Evolutionary conservation across 768 basidiomycete species (phyloP).

Genomic region (Sporobolomyces roseus): DNA sequence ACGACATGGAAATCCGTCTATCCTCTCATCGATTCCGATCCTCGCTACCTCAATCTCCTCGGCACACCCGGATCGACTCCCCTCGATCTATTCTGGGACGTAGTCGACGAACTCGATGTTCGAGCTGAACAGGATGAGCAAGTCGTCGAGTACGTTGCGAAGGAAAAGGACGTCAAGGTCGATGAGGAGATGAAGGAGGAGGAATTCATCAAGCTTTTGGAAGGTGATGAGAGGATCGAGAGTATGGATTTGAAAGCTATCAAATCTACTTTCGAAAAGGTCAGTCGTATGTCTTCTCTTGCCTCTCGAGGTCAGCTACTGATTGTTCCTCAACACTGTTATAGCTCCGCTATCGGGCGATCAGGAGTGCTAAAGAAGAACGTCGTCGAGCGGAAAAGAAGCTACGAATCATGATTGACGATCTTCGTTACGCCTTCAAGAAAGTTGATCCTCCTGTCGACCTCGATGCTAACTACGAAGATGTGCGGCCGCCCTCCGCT

Average conservation of each 20-base stretch:
- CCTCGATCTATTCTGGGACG: constrained; percentile 93
- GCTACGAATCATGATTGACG: constrained; percentile 84
- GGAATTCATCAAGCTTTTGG: constrained; percentile 55
- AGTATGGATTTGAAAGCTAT: constrained; percentile 58
- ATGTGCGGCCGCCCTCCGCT: no score
- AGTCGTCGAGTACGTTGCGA: constrained; percentile 54
- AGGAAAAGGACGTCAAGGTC: constrained; percentile 42
- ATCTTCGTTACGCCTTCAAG: constrained; percentile 89
- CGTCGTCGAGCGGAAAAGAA: constrained; percentile 71
- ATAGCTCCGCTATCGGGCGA: constrained; percentile 69
- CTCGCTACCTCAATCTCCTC: constrained; percentile 79
- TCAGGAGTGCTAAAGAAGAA: constrained; percentile 78
- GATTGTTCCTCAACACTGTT: constrained; percentile 4
- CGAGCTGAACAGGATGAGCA: constrained; percentile 72
- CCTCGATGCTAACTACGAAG: constrained; percentile 69
- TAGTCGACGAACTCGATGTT: constrained; percentile 80
- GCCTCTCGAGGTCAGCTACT: neutral
- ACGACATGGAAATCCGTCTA: constrained; percentile 91
- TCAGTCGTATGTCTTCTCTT: constrained; percentile 45
- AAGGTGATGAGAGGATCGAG: constrained; percentile 57
- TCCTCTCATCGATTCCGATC: constrained; percentile 68
- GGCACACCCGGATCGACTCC: constrained; percentile 90
- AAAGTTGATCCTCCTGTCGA: constrained; percentile 80
- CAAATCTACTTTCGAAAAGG: constrained; percentile 61
- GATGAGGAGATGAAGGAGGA: constrained; percentile 45